Evolutionary conservation across 2,329 filamentous ascomycete genomes (phyloP).

Genomic region (Hypomyces rosellus): DNA sequence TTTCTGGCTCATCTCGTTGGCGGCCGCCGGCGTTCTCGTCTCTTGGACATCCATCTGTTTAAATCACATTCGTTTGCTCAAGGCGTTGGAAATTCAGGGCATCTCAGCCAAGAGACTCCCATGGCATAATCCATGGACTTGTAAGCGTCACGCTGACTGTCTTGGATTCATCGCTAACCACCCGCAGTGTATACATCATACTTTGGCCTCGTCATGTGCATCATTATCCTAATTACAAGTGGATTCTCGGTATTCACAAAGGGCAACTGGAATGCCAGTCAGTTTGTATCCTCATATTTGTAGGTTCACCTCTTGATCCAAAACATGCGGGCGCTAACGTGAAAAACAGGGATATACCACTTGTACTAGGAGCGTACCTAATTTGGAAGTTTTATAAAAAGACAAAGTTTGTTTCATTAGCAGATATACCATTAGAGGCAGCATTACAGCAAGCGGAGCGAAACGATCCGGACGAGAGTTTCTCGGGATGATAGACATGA

Average conservation of each 20-base stretch:
- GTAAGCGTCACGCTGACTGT: slow-evolving; percentile 33
- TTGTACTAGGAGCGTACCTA: slow-evolving; percentile 49
- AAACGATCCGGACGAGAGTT: background rate
- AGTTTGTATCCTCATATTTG: slow-evolving; percentile 58
- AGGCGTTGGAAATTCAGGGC: slow-evolving; percentile 49
- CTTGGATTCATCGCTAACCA: slow-evolving; percentile 7
- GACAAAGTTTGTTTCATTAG: slow-evolving; percentile 47
- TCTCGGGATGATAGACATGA: too few species aligned
- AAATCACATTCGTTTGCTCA: slow-evolving; percentile 52
- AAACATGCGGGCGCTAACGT: slow-evolving; percentile 11
- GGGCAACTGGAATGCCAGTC: slow-evolving; percentile 51
- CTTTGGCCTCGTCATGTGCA: slow-evolving; percentile 51
- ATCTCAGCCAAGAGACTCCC: slow-evolving; percentile 46
- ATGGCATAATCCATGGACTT: slow-evolving; percentile 58
- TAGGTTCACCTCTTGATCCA: slow-evolving; percentile 29
- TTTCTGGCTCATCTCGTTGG: slow-evolving; percentile 57
- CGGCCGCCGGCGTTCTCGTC: slow-evolving; percentile 55
- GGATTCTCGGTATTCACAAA: slow-evolving; percentile 59
- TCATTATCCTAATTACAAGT: slow-evolving; percentile 62
- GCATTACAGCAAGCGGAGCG: slow-evolving; percentile 39
- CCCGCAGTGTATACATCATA: slow-evolving; percentile 54
- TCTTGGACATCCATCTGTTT: slow-evolving; percentile 56
- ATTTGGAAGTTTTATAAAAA: slow-evolving; percentile 62
- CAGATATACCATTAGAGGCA: slow-evolving; percentile 44
- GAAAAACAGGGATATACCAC: slow-evolving; percentile 47